phyloP scores from a whole-genome alignment of 2,329 filamentous ascomycete species.

The Aspergillus sp. region DNA sequence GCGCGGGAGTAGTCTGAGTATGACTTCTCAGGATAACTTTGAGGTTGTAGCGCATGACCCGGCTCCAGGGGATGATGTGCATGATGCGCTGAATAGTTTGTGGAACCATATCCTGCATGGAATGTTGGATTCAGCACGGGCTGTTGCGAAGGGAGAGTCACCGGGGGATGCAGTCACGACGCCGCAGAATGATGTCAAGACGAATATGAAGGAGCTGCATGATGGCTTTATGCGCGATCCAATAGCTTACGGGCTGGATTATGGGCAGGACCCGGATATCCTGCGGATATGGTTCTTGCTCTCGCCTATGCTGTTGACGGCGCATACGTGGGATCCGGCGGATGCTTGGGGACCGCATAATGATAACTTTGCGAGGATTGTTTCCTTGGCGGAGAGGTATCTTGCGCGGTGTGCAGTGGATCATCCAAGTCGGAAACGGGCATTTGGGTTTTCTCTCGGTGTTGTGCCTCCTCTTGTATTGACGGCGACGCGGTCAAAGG shows the following conservation, averaged over 20 bases:
- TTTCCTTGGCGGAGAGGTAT: background rate
- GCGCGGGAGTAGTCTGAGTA: background rate
- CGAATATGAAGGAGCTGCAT: background rate
- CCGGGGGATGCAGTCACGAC: background rate
- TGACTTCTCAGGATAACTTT: background rate
- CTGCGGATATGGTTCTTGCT: slow-evolving; percentile 5
- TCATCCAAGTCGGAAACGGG: background rate
- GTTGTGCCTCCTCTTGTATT: slow-evolving; percentile 12
- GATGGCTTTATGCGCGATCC: background rate
- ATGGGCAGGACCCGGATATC: slow-evolving; percentile 6
- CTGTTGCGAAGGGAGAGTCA: background rate
- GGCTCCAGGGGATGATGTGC: background rate
- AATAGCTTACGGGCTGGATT: background rate
- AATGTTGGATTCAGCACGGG: background rate
- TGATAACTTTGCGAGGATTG: slow-evolving; percentile 4
- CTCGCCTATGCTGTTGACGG: slow-evolving; percentile 1
- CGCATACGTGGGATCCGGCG: slow-evolving; percentile 3
- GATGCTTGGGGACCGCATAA: slow-evolving; percentile 6
- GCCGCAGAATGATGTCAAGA: background rate
- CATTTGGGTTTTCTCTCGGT: slow-evolving; percentile 8
- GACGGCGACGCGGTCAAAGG: slow-evolving; percentile 6
- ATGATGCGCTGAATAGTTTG: background rate
- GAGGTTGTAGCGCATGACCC: background rate
- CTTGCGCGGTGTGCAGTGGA: background rate
- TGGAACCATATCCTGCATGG: slow-evolving; percentile 8